Evolutionary conservation across 2,329 filamentous ascomycete species (phyloP).

Genomic region (Fonsecaea erecta): DNA sequence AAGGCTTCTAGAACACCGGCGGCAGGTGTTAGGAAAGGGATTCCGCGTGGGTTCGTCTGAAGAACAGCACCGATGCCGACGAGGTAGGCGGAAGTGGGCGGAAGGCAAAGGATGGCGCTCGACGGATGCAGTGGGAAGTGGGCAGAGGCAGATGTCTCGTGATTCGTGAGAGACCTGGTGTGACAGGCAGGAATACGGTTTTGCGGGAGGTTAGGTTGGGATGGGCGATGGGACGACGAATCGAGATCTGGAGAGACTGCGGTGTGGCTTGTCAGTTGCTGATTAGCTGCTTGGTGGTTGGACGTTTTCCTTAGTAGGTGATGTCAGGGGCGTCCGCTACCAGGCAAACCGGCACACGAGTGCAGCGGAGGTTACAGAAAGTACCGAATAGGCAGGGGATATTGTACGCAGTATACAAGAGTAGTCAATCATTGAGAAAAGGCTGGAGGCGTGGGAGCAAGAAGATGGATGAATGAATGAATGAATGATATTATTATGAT

Average conservation of each 20-base stretch:
- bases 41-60: background rate
- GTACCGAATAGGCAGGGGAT: too few relatives aligned
- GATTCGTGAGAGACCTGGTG: slow-evolving; percentile 5
- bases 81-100: slow-evolving; percentile 9
- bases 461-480: too few relatives aligned
- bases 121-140: background rate
- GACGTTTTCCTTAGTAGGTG: background rate
- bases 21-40: background rate
- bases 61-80: background rate
- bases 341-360: background rate
- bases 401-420: too few relatives aligned
- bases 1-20: background rate
- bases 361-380: too few relatives aligned
- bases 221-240: background rate
- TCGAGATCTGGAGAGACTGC: background rate
- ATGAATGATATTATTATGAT: too few relatives aligned
- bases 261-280: background rate
- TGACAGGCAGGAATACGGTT: background rate
- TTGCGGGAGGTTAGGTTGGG: background rate
- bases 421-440: background rate
- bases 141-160: background rate
- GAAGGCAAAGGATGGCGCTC: background rate
- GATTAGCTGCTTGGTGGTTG: background rate
- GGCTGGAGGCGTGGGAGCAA: background rate
- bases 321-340: slow-evolving; percentile 1